Conservation (phyloP, 805 yeast species). For the Metschnikowia kofuensis region DNA sequence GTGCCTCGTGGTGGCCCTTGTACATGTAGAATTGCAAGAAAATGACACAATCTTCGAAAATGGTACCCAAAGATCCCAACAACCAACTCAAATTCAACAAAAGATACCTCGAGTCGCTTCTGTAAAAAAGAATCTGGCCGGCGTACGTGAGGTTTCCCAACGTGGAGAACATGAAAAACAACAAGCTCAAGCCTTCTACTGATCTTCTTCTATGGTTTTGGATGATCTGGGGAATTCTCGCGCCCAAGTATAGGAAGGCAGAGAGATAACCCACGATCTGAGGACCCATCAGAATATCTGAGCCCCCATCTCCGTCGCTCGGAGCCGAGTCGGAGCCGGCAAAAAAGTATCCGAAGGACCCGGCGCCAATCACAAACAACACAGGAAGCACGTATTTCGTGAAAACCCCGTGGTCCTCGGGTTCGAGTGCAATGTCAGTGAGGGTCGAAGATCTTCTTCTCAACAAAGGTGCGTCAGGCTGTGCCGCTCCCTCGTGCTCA, state of each 20-base stretch:
- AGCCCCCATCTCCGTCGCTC: slow-evolving; percentile 20
- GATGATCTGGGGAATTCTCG: slow-evolving; percentile 74
- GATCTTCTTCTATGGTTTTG: slow-evolving; percentile 78
- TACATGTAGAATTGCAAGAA: slow-evolving; percentile 67
- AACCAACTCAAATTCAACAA: slow-evolving; percentile 70
- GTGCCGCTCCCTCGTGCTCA: background rate
- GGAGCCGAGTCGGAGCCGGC: slow-evolving; percentile 32
- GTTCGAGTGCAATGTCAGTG: slow-evolving; percentile 48
- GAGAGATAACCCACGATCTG: slow-evolving; percentile 69
- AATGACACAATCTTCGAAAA: slow-evolving; percentile 64
- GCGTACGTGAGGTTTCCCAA: slow-evolving; percentile 77
- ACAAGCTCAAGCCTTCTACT: slow-evolving; percentile 80
- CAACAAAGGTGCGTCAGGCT: slow-evolving; percentile 33
- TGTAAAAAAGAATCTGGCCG: slow-evolving; percentile 63
- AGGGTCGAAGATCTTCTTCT: slow-evolving; percentile 53
- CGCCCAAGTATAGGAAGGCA: slow-evolving; percentile 66
- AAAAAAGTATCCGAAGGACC: slow-evolving; percentile 55
- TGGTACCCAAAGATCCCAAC: slow-evolving; percentile 75
- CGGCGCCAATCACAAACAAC: slow-evolving; percentile 59
- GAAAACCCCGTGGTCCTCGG: slow-evolving; percentile 45
- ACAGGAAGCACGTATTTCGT: slow-evolving; percentile 56
- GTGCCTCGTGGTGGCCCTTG: slow-evolving; percentile 26
- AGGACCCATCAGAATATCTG: slow-evolving; percentile 47
- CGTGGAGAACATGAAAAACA: slow-evolving; percentile 71
- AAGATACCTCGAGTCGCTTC: slow-evolving; percentile 60